Conservation (phyloP, 345 rosid genomes). For the Turnera subulata region DNA sequence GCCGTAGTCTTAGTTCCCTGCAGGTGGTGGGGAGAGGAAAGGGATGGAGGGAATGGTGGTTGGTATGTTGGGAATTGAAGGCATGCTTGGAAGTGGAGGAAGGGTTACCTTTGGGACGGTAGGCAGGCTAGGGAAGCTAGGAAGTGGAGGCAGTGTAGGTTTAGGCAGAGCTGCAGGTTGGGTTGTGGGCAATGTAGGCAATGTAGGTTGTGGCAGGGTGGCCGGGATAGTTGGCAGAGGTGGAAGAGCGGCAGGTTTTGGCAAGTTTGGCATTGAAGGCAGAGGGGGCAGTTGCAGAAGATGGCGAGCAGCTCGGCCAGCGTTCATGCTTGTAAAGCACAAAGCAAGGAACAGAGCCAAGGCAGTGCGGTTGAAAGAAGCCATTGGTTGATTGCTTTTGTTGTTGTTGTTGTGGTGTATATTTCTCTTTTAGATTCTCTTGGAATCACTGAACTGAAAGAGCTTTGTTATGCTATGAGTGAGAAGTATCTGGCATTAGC, state of each 20-base stretch:
- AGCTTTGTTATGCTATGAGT: too few relatives aligned
- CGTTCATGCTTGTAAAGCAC: background rate
- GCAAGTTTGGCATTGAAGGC: background rate
- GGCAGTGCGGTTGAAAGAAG: background rate
- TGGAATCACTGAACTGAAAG: too few relatives aligned
- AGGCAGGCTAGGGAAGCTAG: background rate
- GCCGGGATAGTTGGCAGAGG: background rate
- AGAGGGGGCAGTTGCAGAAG: background rate
- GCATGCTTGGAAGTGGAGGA: background rate
- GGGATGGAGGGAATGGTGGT: background rate
- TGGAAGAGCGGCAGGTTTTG: background rate
- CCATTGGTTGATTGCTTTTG: background rate
- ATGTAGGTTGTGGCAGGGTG: background rate
- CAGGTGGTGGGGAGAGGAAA: background rate
- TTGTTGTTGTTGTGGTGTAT: background rate
- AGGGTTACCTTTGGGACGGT: background rate
- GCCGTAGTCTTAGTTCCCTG: background rate
- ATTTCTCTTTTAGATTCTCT: too few relatives aligned
- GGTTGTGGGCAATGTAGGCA: background rate
- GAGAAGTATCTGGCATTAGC: too few relatives aligned
- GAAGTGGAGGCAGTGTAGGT: background rate
- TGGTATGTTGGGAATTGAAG: background rate
- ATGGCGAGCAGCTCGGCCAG: background rate
- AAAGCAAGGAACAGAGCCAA: background rate
- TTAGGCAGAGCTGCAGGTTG: background rate